Evolutionary conservation across 176 grass and related monocot species (phyloP).

Genomic region (Coix lacrymajobi): DNA sequence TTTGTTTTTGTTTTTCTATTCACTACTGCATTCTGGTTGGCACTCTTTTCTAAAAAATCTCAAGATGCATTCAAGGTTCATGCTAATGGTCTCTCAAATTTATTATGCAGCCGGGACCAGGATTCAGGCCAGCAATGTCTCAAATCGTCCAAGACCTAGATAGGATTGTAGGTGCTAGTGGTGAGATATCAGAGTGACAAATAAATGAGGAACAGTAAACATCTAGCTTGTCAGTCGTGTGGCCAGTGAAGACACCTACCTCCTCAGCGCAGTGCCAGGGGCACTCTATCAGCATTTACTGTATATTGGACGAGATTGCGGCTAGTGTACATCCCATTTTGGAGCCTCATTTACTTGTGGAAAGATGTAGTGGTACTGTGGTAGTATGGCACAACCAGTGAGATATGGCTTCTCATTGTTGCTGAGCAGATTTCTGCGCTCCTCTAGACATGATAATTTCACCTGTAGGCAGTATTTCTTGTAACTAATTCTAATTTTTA

Average conservation of each 20-base stretch:
- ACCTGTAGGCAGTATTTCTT: constrained; percentile 30
- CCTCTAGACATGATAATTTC: constrained; percentile 15
- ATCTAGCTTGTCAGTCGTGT: background rate
- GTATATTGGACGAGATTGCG: constrained; percentile 1
- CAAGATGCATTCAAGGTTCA: background rate
- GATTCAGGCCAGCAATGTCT: constrained; percentile 74
- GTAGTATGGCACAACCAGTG: background rate
- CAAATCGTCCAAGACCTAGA: constrained; percentile 66
- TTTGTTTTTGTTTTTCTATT: background rate
- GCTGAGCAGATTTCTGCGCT: constrained; percentile 16
- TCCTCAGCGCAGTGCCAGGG: background rate
- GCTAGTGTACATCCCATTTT: constrained; percentile 42
- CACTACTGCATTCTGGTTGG: background rate
- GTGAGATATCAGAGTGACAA: constrained; percentile 31
- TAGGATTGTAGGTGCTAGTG: constrained; percentile 30
- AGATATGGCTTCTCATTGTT: constrained; percentile 9
- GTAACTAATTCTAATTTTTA: constrained; percentile 35
- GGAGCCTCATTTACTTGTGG: constrained; percentile 21
- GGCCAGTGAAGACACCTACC: constrained; percentile 11
- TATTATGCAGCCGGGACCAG: constrained; percentile 51
- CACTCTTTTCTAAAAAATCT: background rate
- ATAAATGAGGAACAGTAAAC: background rate
- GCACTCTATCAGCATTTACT: constrained; percentile 1
- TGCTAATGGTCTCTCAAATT: constrained; percentile 18
- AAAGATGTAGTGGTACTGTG: constrained; percentile 8